Evolutionary conservation across 1,139 yeast species (phyloP).

Genomic region (Zygosaccharomyces sapae): DNA sequence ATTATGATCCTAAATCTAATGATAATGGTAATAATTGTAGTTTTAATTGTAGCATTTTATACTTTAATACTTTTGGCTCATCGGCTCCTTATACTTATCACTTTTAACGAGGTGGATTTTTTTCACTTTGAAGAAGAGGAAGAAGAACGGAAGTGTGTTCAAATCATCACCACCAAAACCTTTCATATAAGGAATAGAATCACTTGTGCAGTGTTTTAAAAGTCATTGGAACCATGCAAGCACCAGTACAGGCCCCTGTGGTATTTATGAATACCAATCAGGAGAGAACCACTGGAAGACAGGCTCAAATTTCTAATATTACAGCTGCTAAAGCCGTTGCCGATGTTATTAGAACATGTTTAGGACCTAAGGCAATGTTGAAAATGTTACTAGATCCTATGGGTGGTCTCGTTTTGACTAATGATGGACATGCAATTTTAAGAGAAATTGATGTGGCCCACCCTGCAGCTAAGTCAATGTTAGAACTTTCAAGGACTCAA

Average conservation of each 20-base stretch:
- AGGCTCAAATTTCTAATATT: conserved; percentile 94
- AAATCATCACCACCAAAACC: not conserved
- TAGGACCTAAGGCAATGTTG: conserved; percentile 99
- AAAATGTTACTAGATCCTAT: conserved; percentile 97
- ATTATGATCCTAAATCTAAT: not conserved
- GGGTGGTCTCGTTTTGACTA: conserved; percentile 97
- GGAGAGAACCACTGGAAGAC: conserved; percentile 94
- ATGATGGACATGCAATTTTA: conserved; percentile 94
- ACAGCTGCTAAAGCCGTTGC: conserved; percentile 99
- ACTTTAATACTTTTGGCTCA: not conserved
- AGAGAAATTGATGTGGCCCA: conserved; percentile 90
- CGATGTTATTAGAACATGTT: conserved; percentile 93
- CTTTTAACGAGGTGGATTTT: not conserved
- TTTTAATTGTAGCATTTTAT: not conserved
- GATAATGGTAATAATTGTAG: not conserved
- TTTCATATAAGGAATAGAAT: not conserved
- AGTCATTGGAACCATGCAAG: conserved; percentile 11
- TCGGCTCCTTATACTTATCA: not conserved
- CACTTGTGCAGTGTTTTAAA: not conserved
- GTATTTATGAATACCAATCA: conserved; percentile 78
- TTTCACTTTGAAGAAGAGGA: not conserved
- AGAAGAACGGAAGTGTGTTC: not conserved
- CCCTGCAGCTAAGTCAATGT: conserved; percentile 99
- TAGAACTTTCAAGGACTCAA: conserved; percentile 93
- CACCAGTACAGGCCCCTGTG: conserved; percentile 66